Evolutionary conservation across 2,329 filamentous ascomycete genomes (phyloP), one percentile per base, ranked within the genome.

Genomic region (Colletotrichum tabaci): DNA sequence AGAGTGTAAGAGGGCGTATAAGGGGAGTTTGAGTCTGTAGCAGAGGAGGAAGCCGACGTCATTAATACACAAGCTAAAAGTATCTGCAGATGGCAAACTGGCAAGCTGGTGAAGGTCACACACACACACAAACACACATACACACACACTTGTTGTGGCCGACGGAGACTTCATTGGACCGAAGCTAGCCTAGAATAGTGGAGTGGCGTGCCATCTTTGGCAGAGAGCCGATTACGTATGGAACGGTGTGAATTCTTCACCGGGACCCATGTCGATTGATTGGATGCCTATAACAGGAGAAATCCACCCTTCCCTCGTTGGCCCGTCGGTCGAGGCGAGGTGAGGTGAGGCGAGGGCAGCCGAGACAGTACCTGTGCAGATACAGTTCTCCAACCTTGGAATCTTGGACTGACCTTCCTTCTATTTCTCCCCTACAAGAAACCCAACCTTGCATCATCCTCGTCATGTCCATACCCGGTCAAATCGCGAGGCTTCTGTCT

Each of bases 101-200:
- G 44, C 35, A 38, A 18, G 23, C 40, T 61, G 52, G 16, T 18
- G 40, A 62, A 62, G 44, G 58, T 57, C 35, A 52, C 46, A 52
- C 44, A 38, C 9, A 38, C 35, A 38, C 35, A 38, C 8, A 38
- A 2, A 10, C 35, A 38, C 9, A 38, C 35, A 38, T 3, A 38
- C 35, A 10, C 35, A 9, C 35, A 38, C 35, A 10, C 35, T 35
- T 44, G 23, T 4, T 38, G 26, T 44, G 46, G 16, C 12, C 50
- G 53, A 26, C 58, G 60, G 47, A n/a, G n/a, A 53, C 46, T 56
- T 44, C 23, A 58, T 67, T 67, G 57, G 52, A 35, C 64, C 64
- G 68, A 67, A 57, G 64, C 63, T 71, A 67, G 30, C 15, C 52
- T 40, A 40, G 38, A 67, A 62, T 53, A 62, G 68, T 67, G 68